These are phyloP conservation scores for Oidium heveae DNA, from an alignment of 2,329 filamentous ascomycete species.

Conservation along the genomic window DNA sequence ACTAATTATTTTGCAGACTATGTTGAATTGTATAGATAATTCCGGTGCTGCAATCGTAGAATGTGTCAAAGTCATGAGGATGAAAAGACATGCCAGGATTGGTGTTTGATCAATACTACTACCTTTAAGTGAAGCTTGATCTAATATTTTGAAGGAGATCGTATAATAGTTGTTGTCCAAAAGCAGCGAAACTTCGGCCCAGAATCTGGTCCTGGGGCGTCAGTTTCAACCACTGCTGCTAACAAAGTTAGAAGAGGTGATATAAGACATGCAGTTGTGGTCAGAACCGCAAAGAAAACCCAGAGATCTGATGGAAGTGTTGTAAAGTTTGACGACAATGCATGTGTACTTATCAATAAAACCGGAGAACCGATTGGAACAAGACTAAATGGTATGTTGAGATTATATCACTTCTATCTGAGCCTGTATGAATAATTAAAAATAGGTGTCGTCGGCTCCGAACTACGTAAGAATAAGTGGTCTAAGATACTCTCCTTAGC, in stretches of 20 bases:
- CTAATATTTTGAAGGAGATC: constrained; percentile 39
- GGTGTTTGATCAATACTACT: constrained; percentile 28
- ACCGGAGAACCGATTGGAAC: constrained; percentile 84
- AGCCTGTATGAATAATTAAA: not conserved
- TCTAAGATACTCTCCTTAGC: constrained; percentile 95
- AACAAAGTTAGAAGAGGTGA: constrained; percentile 94
- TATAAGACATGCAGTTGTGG: constrained; percentile 85
- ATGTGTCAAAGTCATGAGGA: constrained; percentile 78
- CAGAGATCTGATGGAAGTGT: constrained; percentile 73
- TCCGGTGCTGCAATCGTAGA: constrained; percentile 93
- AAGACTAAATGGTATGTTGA: constrained; percentile 46
- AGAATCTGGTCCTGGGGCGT: constrained; percentile 44
- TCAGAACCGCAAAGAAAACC: constrained; percentile 70
- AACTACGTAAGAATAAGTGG: constrained; percentile 84
- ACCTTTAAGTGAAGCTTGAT: not conserved
- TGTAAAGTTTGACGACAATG: constrained; percentile 91
- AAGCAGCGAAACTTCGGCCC: constrained; percentile 56
- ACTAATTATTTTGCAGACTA: constrained; percentile 31
- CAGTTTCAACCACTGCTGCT: constrained; percentile 45
- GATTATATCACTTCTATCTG: too few species aligned
- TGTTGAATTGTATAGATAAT: constrained; percentile 98
- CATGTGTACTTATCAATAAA: constrained; percentile 93
- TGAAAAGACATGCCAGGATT: constrained; percentile 69
- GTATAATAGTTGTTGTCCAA: constrained; percentile 92
- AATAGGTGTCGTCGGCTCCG: constrained; percentile 61